phyloP scores from a whole-genome alignment of 495 filamentous ascomycete species.

The Polyplosphaeria fusca region DNA sequence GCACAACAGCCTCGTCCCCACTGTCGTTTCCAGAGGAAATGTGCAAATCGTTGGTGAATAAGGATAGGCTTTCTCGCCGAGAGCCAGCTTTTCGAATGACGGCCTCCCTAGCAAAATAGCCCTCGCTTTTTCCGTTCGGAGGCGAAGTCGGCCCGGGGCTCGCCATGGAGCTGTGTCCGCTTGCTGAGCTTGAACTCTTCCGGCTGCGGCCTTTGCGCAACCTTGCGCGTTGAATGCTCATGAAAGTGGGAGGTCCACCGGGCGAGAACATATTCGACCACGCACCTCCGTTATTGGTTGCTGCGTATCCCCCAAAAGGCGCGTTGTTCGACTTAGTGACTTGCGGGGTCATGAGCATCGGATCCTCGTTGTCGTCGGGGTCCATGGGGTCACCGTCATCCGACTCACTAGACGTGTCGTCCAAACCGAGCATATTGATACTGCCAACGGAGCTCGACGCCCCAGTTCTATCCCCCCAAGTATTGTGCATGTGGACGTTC shows the following conservation, averaged over 20 bases:
- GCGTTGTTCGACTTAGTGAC: conserved; percentile 51
- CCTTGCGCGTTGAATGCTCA: conserved; percentile 62
- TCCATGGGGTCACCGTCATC: conserved; percentile 78
- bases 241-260: conserved; percentile 44
- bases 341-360: conserved; percentile 68
- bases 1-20: conserved; percentile 63
- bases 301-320: conserved; percentile 37
- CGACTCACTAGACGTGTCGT: conserved; percentile 70
- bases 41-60: conserved; percentile 81
- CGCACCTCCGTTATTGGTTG: conserved; percentile 8
- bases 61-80: conserved; percentile 77
- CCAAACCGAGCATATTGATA: conserved; percentile 72
- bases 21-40: conserved; percentile 73
- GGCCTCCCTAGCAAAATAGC: conserved; percentile 38
- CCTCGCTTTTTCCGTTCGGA: conserved; percentile 53
- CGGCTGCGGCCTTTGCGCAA: conserved; percentile 54
- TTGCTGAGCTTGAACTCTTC: conserved; percentile 69
- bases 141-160: conserved; percentile 64
- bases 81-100: conserved; percentile 51
- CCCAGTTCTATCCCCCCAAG: conserved; percentile 58
- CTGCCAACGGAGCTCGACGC: conserved; percentile 86
- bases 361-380: conserved; percentile 72
- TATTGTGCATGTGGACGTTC: conserved; percentile 41
- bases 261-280: conserved; percentile 61
- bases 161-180: conserved; percentile 64